Evolutionary conservation across 2,329 filamentous ascomycete species (phyloP), one percentile per base, ranked within the genome.

Genomic region (Colletotrichum sp.): DNA sequence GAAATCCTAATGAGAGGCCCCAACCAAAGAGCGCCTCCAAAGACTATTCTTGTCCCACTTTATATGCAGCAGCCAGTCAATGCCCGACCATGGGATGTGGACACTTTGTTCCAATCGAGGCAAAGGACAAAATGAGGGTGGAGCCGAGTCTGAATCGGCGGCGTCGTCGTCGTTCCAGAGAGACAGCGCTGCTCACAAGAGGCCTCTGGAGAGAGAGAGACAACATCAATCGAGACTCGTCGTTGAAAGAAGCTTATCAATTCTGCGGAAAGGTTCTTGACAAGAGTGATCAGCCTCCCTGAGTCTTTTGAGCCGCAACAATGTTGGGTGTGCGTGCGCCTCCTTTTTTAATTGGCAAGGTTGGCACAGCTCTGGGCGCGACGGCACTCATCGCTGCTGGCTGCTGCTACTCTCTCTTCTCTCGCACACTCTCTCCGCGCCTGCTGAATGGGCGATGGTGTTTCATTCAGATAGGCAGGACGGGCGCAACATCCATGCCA

Each of bases 191-290:
- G 5, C 0, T 24, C 26, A 4, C 39, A 52, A 63, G 60, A 34
- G 60, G 60, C 60, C 16, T 52, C 43, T 52, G 16, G 10, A 64
- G 21, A 39, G 60, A 24, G 61, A 18, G 18, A 61, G 18, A 32
- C 59, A 61, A 21, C 24, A 61, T 61, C 18, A 34, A n/a, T 34
- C 8, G 8, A 10, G 59, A 32, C 0, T 39, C 63, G 69, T 57
- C 63, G 73, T 75, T 64, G 43, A 72, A 72, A 75, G 73, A 75
- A 72, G 73, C 63, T 64, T 67, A 30, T 43, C 18, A 52, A 16
- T 32, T 9, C 26, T 21, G 15, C 30, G 39, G 24, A 52, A 60
- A 60, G 13, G 9, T 36, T 28, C 59, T 26, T 39, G 24, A 24
- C 34, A 39, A n/a, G n/a, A 64, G 21, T 43, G 61, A 64, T 64